Conservation (phyloP, 2,329 filamentous ascomycete species). For the Pseudogymnoascus sp. region DNA sequence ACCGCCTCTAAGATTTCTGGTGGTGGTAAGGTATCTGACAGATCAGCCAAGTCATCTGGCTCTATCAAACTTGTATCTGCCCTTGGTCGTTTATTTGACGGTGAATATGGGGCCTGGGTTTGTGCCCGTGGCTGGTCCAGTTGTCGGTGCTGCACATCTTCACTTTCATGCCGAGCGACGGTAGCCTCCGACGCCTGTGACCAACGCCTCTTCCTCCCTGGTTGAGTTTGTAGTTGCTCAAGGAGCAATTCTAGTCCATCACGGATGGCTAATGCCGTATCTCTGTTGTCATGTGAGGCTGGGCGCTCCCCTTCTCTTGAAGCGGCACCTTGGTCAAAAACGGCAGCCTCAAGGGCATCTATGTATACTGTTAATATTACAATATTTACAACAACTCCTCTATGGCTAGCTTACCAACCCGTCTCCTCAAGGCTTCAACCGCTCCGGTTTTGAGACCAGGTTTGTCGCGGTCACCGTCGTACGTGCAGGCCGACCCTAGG, state of each 20-base stretch:
- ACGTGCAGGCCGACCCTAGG: slow-evolving; percentile 15
- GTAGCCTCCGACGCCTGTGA: slow-evolving; percentile 18
- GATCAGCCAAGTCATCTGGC: slow-evolving; percentile 14
- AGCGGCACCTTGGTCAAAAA: background rate
- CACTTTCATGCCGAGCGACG: slow-evolving; percentile 20
- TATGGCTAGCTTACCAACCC: slow-evolving; percentile 12
- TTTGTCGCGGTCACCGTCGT: slow-evolving; percentile 20
- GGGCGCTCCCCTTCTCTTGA: background rate
- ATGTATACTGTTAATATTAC: background rate
- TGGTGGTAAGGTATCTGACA: slow-evolving; percentile 7
- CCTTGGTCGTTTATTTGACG: slow-evolving; percentile 15
- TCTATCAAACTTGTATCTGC: slow-evolving; percentile 21
- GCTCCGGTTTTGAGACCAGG: slow-evolving; percentile 22
- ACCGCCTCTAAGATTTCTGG: slow-evolving; percentile 13
- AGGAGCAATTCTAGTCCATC: slow-evolving; percentile 8
- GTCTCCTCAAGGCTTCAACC: slow-evolving; percentile 18
- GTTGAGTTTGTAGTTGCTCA: slow-evolving; percentile 1
- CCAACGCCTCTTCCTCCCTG: slow-evolving; percentile 12
- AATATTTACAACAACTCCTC: background rate
- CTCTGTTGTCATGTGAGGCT: slow-evolving; percentile 9
- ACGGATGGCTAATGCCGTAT: background rate
- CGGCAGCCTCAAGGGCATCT: background rate
- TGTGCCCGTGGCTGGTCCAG: background rate
- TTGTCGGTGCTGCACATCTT: slow-evolving; percentile 3
- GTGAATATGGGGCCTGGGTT: background rate